A percentile compares a stretch with the other conserved stretches of the same genome.
Conservation (phyloP, 106 monocot species). For the Apostasia ramifera region DNA sequence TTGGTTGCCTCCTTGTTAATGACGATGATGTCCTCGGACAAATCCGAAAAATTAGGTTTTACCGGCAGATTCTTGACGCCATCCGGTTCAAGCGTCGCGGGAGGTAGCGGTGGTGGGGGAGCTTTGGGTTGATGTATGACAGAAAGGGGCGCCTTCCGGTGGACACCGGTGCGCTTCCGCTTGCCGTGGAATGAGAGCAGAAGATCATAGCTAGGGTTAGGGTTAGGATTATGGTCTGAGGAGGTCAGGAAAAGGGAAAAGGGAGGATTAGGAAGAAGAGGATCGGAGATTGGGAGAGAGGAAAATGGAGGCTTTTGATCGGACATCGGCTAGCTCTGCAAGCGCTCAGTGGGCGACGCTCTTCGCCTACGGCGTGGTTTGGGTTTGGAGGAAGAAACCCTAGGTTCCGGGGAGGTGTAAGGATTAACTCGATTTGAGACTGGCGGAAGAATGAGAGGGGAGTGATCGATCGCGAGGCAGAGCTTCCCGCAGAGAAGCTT, state of each 20-base stretch:
- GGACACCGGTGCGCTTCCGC: slow-evolving; percentile 90
- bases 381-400: no score
- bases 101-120: slow-evolving; percentile 6
- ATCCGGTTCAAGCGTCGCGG: not conserved
- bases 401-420: no score
- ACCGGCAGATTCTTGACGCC: not conserved
- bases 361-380: no score
- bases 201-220: slow-evolving; percentile 25
- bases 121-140: slow-evolving; percentile 6
- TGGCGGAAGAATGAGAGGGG: no score
- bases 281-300: not conserved
- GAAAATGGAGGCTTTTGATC: not conserved
- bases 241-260: slow-evolving; percentile 5
- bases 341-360: not conserved
- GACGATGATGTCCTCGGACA: slow-evolving; percentile 91
- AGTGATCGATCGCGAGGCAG: no score
- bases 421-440: no score
- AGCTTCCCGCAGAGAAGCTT: no score
- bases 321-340: slow-evolving; percentile 4
- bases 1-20: slow-evolving; percentile 90
- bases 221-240: slow-evolving; percentile 9
- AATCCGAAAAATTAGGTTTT: slow-evolving; percentile 15
- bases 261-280: not conserved
- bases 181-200: slow-evolving; percentile 47
- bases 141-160: slow-evolving; percentile 37